Evolutionary conservation across 2,329 filamentous ascomycete species (phyloP).

Genomic region (Ophiobolus disseminans): DNA sequence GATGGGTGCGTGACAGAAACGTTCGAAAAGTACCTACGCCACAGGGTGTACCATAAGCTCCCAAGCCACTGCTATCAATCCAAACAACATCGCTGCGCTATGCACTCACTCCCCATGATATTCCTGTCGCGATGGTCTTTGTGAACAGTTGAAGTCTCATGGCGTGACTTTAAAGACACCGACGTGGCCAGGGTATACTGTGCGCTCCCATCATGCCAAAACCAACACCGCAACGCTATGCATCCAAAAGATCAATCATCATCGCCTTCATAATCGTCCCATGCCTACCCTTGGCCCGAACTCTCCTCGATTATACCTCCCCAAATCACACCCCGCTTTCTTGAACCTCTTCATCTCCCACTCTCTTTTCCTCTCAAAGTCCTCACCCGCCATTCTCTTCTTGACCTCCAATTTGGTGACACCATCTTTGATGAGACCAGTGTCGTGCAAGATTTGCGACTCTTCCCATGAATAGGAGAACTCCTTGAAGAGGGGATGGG

Average conservation of each 20-base stretch:
- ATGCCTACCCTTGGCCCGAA: conserved; percentile 47
- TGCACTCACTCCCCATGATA: neutral
- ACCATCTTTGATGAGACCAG: conserved; percentile 20
- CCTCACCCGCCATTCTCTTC: conserved; percentile 34
- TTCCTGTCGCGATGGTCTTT: neutral
- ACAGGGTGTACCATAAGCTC: too few relatives aligned
- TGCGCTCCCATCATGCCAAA: neutral
- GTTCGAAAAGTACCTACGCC: too few relatives aligned
- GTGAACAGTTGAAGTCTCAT: neutral
- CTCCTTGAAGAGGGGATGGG: conserved; percentile 34
- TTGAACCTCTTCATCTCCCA: conserved; percentile 48
- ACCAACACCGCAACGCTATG: neutral
- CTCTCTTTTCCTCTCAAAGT: conserved; percentile 34
- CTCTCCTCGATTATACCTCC: conserved; percentile 45
- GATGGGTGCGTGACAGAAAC: too few relatives aligned
- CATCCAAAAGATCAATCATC: neutral
- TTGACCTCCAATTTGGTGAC: conserved; percentile 24
- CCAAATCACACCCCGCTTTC: conserved; percentile 40
- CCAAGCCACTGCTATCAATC: too few relatives aligned
- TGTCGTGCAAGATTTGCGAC: conserved; percentile 31
- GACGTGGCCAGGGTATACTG: neutral
- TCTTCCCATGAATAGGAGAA: conserved; percentile 44
- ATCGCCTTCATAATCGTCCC: conserved; percentile 32
- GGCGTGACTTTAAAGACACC: neutral
- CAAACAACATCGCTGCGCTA: too few relatives aligned